A percentile compares a stretch with the other conserved stretches of the same genome.
phyloP scores from a whole-genome alignment of 371 early-diverging fungal genomes.

The Mortierella sp. region DNA sequence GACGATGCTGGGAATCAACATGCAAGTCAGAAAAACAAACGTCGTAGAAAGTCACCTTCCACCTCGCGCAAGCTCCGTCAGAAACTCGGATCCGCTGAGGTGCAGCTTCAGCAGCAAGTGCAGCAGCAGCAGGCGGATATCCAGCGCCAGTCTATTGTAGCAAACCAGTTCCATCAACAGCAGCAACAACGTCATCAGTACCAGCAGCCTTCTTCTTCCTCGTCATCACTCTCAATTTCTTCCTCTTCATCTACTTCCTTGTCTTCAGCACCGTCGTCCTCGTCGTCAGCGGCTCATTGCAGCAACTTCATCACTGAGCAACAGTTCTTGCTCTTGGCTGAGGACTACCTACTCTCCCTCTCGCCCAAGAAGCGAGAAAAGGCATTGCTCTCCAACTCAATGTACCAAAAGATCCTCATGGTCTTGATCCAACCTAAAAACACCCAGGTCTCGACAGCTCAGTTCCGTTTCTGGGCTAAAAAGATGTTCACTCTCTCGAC shows the following conservation, averaged over 20 bases:
- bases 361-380: conserved; percentile 74
- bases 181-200: conserved; percentile 5
- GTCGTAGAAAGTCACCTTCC: conserved; percentile 9
- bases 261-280: not conserved
- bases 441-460: conserved; percentile 74
- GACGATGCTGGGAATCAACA: not conserved
- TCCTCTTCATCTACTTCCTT: conserved; percentile 17
- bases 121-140: not conserved
- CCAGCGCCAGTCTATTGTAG: not conserved
- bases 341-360: conserved; percentile 67
- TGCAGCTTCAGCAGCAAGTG: not conserved
- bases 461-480: conserved; percentile 77
- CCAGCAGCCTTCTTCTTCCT: not conserved
- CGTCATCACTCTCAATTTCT: not conserved
- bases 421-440: conserved; percentile 72
- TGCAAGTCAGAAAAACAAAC: not conserved
- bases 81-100: not conserved
- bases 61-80: not conserved
- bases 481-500: conserved; percentile 71
- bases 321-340: conserved; percentile 37
- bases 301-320: conserved; percentile 33
- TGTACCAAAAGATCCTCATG: conserved; percentile 67
- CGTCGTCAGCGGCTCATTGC: conserved; percentile 7
- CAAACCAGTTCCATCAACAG: not conserved
- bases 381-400: conserved; percentile 65